These are phyloP conservation scores for Mrakia frigida DNA, from an alignment of 768 basidiomycete species.

Conservation along the genomic window DNA sequence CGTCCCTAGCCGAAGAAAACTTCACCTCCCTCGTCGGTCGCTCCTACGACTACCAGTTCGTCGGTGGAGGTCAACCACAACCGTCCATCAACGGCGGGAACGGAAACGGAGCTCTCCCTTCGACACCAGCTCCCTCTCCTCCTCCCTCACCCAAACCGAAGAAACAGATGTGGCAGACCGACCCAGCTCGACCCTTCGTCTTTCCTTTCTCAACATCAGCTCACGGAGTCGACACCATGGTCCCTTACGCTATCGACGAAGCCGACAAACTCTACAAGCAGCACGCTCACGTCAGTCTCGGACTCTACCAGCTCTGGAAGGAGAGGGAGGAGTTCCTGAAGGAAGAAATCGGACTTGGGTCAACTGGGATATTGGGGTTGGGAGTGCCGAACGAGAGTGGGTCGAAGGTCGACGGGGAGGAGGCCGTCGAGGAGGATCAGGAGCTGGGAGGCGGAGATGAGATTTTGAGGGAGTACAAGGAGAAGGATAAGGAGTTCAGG, in stretches of 20 bases:
- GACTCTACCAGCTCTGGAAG: conserved; percentile 90
- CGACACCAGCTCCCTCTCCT: conserved; percentile 86
- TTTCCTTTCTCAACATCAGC: conserved; percentile 78
- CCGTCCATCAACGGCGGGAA: neutral
- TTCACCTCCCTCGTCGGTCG: conserved; percentile 25
- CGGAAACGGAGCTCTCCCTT: conserved; percentile 46
- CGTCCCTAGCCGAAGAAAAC: conserved; percentile 18
- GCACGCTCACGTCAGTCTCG: conserved; percentile 83
- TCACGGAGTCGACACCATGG: conserved; percentile 58
- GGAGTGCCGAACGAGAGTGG: conserved; percentile 19
- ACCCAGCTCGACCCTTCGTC: conserved; percentile 85
- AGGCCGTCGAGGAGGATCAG: conserved; percentile 35
- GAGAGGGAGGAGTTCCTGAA: conserved; percentile 93
- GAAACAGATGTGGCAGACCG: conserved; percentile 97
- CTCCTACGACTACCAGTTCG: neutral
- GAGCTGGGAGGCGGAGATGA: conserved; percentile 48
- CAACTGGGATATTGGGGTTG: conserved; percentile 42
- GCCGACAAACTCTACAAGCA: conserved; percentile 83
- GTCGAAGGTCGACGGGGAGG: conserved; percentile 12
- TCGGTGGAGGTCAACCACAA: neutral
- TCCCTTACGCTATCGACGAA: conserved; percentile 93
- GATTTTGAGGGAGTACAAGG: conserved; percentile 45
- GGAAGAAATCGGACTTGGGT: conserved; percentile 81
- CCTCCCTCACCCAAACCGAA: conserved; percentile 73
- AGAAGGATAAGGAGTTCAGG: conserved; percentile 44